Evolutionary conservation across 331 rosid species (phyloP).

Genomic region (Erythrophleum ivorense): DNA sequence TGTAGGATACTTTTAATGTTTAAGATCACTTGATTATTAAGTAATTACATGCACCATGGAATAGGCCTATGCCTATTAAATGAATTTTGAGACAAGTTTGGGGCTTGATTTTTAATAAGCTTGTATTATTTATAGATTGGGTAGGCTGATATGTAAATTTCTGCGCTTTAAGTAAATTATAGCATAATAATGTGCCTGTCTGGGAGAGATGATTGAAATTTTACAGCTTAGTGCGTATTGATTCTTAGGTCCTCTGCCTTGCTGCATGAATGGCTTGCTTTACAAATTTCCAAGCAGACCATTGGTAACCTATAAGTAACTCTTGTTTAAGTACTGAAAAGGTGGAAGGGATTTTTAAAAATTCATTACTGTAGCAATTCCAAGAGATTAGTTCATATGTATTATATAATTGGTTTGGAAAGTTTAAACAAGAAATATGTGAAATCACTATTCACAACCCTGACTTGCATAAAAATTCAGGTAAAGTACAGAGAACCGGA

Average conservation of each 20-base stretch:
- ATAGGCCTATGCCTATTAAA: slow-evolving; percentile 9
- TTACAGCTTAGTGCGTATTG: neutral
- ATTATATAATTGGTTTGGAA: neutral
- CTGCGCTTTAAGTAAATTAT: neutral
- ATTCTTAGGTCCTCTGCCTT: slow-evolving; percentile 12
- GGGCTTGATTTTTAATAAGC: slow-evolving; percentile 28
- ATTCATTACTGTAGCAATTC: slow-evolving; percentile 1
- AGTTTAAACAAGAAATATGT: neutral
- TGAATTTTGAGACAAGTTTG: slow-evolving; percentile 10
- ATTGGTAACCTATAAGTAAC: neutral
- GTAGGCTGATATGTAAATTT: neutral
- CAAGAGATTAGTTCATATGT: neutral
- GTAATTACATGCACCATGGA: neutral
- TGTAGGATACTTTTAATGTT: slow-evolving; percentile 10
- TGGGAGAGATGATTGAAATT: slow-evolving; percentile 28
- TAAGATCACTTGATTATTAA: slow-evolving; percentile 20
- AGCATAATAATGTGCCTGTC: slow-evolving; percentile 24
- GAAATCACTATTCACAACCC: neutral
- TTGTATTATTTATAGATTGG: slow-evolving; percentile 18
- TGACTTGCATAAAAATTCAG: neutral
- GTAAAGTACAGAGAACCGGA: neutral
- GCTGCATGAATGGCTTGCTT: slow-evolving; percentile 11
- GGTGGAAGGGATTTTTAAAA: neutral
- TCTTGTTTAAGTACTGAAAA: neutral
- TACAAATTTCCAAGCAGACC: slow-evolving; percentile 3